These are phyloP conservation scores for Conticribra weissflogii DNA, from an alignment of 108 stramenopile genomes.

Conservation along the genomic window DNA sequence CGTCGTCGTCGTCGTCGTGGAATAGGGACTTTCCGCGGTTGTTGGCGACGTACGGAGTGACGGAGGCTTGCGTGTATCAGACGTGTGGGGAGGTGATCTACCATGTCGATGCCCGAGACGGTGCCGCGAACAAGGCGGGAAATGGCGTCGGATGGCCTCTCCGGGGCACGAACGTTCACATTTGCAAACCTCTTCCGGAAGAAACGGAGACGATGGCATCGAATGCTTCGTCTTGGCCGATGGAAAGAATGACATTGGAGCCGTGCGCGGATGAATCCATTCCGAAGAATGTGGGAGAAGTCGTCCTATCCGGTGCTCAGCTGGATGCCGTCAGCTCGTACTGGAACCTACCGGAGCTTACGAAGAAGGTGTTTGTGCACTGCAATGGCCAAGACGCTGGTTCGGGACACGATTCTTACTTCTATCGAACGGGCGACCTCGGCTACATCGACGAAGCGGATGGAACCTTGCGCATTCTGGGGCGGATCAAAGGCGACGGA, in stretches of 20 bases:
- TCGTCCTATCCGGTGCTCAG: slow-evolving; percentile 72
- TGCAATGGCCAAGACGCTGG: neutral
- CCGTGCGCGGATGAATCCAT: neutral
- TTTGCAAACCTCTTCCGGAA: slow-evolving; percentile 49
- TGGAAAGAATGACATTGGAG: neutral
- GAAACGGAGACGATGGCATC: neutral
- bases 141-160: slow-evolving; percentile 71
- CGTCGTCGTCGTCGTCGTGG: neutral
- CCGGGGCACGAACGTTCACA: slow-evolving; percentile 53
- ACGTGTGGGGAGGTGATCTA: slow-evolving; percentile 68
- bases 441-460: slow-evolving; percentile 57
- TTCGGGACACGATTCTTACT: slow-evolving; percentile 15
- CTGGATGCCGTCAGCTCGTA: slow-evolving; percentile 68
- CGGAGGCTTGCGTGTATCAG: slow-evolving; percentile 92
- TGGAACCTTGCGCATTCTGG: slow-evolving; percentile 55
- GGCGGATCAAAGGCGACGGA: slow-evolving; percentile 82
- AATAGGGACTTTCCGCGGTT: slow-evolving; percentile 44
- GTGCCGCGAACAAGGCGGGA: slow-evolving; percentile 10
- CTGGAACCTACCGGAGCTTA: slow-evolving; percentile 65
- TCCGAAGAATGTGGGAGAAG: slow-evolving; percentile 76
- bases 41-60: slow-evolving; percentile 84
- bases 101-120: neutral
- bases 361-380: slow-evolving; percentile 54
- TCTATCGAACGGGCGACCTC: slow-evolving; percentile 81
- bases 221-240: slow-evolving; percentile 22